Base-by-base conservation (phyloP, 371 early-diverging fungal genomes). In the Mortierella sp. region DNA sequence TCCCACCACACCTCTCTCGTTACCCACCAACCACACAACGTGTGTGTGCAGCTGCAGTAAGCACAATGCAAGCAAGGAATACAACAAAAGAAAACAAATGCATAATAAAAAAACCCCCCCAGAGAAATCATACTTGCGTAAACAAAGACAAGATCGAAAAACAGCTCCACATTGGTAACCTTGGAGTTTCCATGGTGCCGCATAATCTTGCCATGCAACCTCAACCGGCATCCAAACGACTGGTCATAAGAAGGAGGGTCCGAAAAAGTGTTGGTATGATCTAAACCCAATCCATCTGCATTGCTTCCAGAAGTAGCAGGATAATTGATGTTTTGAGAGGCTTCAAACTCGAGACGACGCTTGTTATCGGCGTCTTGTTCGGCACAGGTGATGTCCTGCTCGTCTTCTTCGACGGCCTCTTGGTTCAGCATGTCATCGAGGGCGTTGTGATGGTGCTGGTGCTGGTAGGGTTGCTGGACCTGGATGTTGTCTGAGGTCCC, bases 131-230 rank as follows among this genome's bases (percentile, higher is more conserved):
- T 80, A 84, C 84, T 84, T 5, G 84, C 84, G 52, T 75, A 84
- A 57, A 84, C 84, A 74, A 75, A 84, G n/a, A 84, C 84, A 68
- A 84, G 72, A 68, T 84, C 84, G 48, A 84, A 84, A 68, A 84
- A 84, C 28, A 84, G 72, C 47, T 84, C 84, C 21, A 80, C 71
- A 38, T 77, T 84, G 24, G 84, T 84, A 13, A 84, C 80, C 54
- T 84, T 84, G 55, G 24, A 70, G 14, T 54, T 16, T 0, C 72
- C 80, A n/a, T 74, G 77, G 3, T 70, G 34, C 26, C 84, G 74
- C 84, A 84, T 54, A 38, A 84, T 45, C 55, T 75, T 84, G n/a
- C 75, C 80, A 47, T 84, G 84, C 26, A 58, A 48, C 34, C 82
- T 44, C 72, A 82, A 26, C 31, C 60, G 44, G n/a, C 26, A 8